Percentiles rank a stretch among this genome's conserved stretches.
Conservation (phyloP, 257 asterid genomes). For the Sherardia arvensis region DNA sequence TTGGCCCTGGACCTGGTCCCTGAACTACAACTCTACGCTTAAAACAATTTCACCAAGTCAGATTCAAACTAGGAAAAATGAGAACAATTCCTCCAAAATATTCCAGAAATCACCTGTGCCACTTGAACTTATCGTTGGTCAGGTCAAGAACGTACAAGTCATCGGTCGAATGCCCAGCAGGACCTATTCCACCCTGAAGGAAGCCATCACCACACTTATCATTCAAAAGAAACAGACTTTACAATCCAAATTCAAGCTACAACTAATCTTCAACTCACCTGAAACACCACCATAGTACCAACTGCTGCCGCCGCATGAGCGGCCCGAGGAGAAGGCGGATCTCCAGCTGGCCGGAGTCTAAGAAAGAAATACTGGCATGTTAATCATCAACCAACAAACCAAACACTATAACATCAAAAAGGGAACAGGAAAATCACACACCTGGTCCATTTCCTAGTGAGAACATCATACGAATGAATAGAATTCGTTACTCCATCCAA, state of each 20-base stretch:
- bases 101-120: conserved; percentile 74
- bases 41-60: conserved; percentile 21
- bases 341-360: conserved; percentile 92
- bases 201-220: conserved; percentile 19
- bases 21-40: conserved; percentile 84
- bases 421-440: not conserved
- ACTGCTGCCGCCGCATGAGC: conserved; percentile 97
- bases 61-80: conserved; percentile 9
- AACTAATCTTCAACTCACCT: conserved; percentile 43
- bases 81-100: conserved; percentile 6
- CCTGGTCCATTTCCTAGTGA: conserved; percentile 98
- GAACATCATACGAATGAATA: conserved; percentile 81
- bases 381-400: not conserved
- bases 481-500: conserved; percentile 91
- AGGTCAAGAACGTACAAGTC: conserved; percentile 89
- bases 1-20: conserved; percentile 97
- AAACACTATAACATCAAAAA: not conserved
- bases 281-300: conserved; percentile 98
- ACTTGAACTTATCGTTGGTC: conserved; percentile 84
- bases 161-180: conserved; percentile 98
- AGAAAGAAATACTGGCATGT: not conserved
- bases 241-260: not conserved
- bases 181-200: conserved; percentile 95
- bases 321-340: conserved; percentile 99
- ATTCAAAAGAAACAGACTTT: not conserved